Conservation (phyloP, 2,329 filamentous ascomycete genomes). For the Trichoderma pleuroti region DNA sequence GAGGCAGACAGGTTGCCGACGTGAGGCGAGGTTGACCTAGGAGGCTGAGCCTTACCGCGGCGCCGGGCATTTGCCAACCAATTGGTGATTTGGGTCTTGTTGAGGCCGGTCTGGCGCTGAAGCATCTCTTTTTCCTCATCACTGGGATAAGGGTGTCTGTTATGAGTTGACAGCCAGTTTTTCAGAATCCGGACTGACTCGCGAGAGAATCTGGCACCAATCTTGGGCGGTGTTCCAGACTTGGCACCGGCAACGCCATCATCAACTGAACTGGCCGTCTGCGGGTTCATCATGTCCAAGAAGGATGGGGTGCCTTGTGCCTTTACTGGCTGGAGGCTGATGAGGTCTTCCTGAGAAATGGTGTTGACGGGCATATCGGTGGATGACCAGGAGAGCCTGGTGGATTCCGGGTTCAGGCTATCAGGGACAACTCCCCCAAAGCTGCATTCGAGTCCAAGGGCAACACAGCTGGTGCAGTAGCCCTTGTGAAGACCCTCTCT, state of each 20-base stretch:
- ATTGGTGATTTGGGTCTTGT: constrained; percentile 79
- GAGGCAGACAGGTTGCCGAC: constrained; percentile 57
- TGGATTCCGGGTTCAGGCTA: constrained; percentile 32
- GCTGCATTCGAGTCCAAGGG: constrained; percentile 56
- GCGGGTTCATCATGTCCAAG: constrained; percentile 28
- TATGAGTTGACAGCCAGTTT: constrained; percentile 78
- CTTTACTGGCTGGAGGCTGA: constrained; percentile 25
- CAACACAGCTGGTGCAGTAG: constrained; percentile 61
- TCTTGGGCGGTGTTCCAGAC: constrained; percentile 50
- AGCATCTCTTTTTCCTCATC: constrained; percentile 82
- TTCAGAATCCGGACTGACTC: constrained; percentile 78
- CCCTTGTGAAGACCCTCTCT: constrained; percentile 57
- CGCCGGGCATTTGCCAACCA: constrained; percentile 90
- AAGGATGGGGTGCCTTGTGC: constrained; percentile 28
- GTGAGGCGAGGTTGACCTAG: constrained; percentile 66
- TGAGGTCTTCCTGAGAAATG: constrained; percentile 28
- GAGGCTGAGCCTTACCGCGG: constrained; percentile 70
- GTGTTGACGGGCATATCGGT: constrained; percentile 40
- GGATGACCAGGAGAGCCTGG: constrained; percentile 37
- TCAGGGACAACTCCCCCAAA: constrained; percentile 41
- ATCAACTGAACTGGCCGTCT: neutral
- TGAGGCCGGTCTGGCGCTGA: constrained; percentile 74
- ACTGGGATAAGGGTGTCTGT: constrained; percentile 80
- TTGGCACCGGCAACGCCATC: constrained; percentile 20
- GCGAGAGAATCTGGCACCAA: constrained; percentile 72